Evolutionary conservation across 768 basidiomycete species (phyloP), one percentile per base, ranked within the genome.

Genomic region (Crucibulum laeve): DNA sequence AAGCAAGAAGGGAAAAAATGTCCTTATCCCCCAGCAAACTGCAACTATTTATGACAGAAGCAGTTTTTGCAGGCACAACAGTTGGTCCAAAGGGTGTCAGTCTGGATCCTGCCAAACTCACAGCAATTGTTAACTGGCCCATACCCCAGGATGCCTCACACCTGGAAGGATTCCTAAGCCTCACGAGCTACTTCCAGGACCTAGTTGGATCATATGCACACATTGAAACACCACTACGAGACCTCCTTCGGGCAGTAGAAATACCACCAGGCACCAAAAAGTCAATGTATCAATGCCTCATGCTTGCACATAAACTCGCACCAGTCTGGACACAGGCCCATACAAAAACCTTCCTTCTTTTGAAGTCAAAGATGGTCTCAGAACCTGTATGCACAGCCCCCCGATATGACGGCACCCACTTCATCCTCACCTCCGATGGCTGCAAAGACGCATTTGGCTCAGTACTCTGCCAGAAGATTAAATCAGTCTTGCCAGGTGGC

Each of bases 1-100:
- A 59, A 2, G 53, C 64, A 7, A 44, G 64, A 3, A 50, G 53
- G 3, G 26, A 43, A 11, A 41, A 44, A 3, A 36, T 71, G 21
- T 70, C 65, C 0, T 46, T 73, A 4, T 63, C 68, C 0, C 48
- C 67, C 3, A 36, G 25, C 2, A 73, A 71, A 42, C 51, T 55
- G 2, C 26, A 54, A 34, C 43, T 70, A 1, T 70, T 70, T 51
- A 54, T 64, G 52, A 58, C 61, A 0, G 55, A 62, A 39, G 55
- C 53, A 0, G 52, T 60, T 1, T 69, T 68, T 32, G 63, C 60
- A 5, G 69, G 69, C 0, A 59, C 57, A 0, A 18, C 21, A 1
- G 53, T 70, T 2, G 55, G 62, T 1, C 50, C 54, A 1, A 24
- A 54, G 1, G 70, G 70, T 1, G 56, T 72, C 2, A 24, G 43